A percentile compares a stretch with the other conserved stretches of the same genome.
phyloP scores from a whole-genome alignment of 2,329 filamentous ascomycete genomes.

The Cucurbitaria berberidis region DNA sequence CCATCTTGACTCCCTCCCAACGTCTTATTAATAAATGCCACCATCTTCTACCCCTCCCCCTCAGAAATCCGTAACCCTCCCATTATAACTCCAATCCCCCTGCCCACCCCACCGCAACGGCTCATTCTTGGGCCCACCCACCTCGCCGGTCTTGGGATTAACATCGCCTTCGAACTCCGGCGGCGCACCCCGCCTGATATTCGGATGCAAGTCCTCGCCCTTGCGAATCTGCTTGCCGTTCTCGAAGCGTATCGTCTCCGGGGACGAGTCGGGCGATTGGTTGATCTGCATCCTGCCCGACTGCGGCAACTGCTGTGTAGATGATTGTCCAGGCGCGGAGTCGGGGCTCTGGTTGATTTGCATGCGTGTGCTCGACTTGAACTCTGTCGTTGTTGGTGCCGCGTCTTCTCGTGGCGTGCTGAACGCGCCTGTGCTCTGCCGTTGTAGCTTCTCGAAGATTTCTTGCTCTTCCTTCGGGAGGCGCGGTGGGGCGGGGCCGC shows the following conservation, averaged over 20 bases:
- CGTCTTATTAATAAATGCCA: neutral
- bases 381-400: conserved; percentile 48
- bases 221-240: conserved; percentile 54
- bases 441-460: conserved; percentile 86
- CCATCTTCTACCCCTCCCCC: neutral
- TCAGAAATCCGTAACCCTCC: conserved; percentile 86
- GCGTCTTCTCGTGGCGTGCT: conserved; percentile 65
- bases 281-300: conserved; percentile 13
- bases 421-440: conserved; percentile 75
- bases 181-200: conserved; percentile 75
- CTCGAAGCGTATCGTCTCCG: conserved; percentile 19
- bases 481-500: conserved; percentile 76
- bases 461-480: conserved; percentile 89
- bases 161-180: conserved; percentile 92
- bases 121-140: conserved; percentile 97
- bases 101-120: conserved; percentile 81
- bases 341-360: conserved; percentile 46
- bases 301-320: neutral
- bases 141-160: conserved; percentile 93
- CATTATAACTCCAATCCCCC: conserved; percentile 93
- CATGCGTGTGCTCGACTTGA: conserved; percentile 35
- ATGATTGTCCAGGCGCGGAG: conserved; percentile 1
- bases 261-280: conserved; percentile 14
- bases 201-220: conserved; percentile 71
- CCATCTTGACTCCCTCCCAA: neutral